phyloP scores from a whole-genome alignment of 495 filamentous ascomycete genomes.

The Podospora comata region DNA sequence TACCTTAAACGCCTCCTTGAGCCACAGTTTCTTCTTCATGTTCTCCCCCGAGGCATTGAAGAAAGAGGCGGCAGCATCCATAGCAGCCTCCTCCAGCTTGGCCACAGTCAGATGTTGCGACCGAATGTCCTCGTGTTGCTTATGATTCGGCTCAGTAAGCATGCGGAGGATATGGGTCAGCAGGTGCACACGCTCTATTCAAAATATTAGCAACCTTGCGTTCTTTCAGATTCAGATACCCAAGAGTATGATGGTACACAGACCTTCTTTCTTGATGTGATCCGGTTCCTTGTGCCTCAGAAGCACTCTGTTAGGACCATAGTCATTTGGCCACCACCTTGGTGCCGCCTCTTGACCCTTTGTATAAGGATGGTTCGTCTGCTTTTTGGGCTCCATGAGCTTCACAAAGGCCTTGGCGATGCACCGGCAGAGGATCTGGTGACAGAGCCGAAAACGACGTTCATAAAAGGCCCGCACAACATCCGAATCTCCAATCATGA shows the following conservation, averaged over 20 bases:
- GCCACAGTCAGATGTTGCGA: constrained; percentile 41
- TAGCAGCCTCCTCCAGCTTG: constrained; percentile 46
- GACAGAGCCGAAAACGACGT: constrained; percentile 61
- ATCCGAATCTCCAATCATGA: constrained; percentile 56
- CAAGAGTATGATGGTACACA: background rate
- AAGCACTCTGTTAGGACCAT: constrained; percentile 36
- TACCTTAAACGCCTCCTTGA: constrained; percentile 68
- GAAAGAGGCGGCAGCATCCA: constrained; percentile 45
- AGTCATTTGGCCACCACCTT: constrained; percentile 75
- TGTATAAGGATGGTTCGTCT: constrained; percentile 79
- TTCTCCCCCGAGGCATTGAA: constrained; percentile 45
- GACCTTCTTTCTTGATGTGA: constrained; percentile 74
- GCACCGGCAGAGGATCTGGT: constrained; percentile 70
- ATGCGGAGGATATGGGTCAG: constrained; percentile 61
- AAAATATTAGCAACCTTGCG: constrained; percentile 8
- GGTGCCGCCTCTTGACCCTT: constrained; percentile 63
- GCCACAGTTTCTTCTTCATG: constrained; percentile 38
- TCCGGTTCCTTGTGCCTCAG: constrained; percentile 79
- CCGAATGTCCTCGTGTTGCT: constrained; percentile 38
- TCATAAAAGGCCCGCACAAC: constrained; percentile 62
- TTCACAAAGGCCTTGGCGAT: constrained; percentile 81
- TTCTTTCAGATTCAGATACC: background rate
- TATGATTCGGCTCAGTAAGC: constrained; percentile 45
- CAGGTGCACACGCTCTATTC: constrained; percentile 57
- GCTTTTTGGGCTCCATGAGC: constrained; percentile 80